Evolutionary conservation across 805 yeast species (phyloP), one percentile per base, ranked within the genome.

Genomic region (Brettanomyces anomalus): DNA sequence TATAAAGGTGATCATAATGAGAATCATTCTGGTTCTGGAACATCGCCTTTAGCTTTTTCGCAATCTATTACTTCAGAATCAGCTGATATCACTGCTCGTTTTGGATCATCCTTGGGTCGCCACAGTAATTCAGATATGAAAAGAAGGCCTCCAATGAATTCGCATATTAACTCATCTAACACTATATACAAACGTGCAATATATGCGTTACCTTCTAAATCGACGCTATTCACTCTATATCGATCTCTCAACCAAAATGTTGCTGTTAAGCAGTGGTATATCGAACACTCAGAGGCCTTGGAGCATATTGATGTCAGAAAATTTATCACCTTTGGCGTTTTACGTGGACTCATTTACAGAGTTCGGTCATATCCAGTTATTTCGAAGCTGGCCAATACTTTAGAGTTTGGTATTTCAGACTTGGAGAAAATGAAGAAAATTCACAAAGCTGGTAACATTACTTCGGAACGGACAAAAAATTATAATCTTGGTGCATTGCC

Each of bases 241-340:
- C 62, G 86, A 39, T 78, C 88, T 2, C 68, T 93, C 45, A 81
- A 81, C 47, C 94, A 83, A 48, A 93, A 95, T 1, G 76, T 74
- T 35, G 72, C 85, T 0, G 68, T 93, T 10, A 78, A 78, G 47
- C 85, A 82, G 19, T 94, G 98, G 97, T 85, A 78, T 56, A 54
- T 71, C 20, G 83, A 77, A 45, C 81, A 93, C 55, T 67, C 67
- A 33, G 72, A 73, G 38, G 62, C 65, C 3, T 64, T 93, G 15
- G 59, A 65, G 21, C 72, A 78, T 48, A 77, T 94, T 35, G 99
- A 93, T 60, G 68, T 93, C 3, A 70, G 97, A 48, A 66, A 95
- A 43, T 85, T 93, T 52, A 67, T 93, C 17, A 77, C 88, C 16
- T 93, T 89, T 67, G 99, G 99, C 1, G 72, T 86, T 2, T 66